Percentiles rank a stretch among this genome's conserved stretches.
Conservation (phyloP, 331 rosid species). For the Erythrophleum ivorense region DNA sequence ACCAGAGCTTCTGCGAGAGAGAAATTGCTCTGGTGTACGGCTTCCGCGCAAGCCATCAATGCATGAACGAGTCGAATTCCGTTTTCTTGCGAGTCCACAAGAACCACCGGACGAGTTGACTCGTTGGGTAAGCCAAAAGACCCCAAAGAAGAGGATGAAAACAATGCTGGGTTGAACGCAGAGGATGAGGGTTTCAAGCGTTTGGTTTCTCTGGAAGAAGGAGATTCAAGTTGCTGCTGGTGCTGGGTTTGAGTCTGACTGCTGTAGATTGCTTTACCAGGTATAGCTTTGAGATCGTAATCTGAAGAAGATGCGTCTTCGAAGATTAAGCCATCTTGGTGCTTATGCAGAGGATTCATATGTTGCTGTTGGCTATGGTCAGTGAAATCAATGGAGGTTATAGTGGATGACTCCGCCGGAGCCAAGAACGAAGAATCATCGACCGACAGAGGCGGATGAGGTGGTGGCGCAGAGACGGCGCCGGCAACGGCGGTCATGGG, state of each 20-base stretch:
- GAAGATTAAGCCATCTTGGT: slow-evolving; percentile 40
- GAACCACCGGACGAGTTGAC: slow-evolving; percentile 59
- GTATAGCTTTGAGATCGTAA: slow-evolving; percentile 80
- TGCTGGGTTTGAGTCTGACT: slow-evolving; percentile 8
- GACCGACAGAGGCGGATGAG: background rate
- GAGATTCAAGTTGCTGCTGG: slow-evolving; percentile 33
- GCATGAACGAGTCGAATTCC: slow-evolving; percentile 86
- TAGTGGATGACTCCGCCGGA: slow-evolving; percentile 64
- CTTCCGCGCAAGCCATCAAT: slow-evolving; percentile 87
- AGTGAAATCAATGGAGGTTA: slow-evolving; percentile 56
- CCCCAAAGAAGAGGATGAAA: slow-evolving; percentile 34
- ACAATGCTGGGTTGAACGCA: slow-evolving; percentile 35
- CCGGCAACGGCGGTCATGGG: slow-evolving; percentile 25
- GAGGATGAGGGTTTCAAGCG: slow-evolving; percentile 56
- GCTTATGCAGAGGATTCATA: background rate
- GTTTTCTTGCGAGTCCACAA: slow-evolving; percentile 80
- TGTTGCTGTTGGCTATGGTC: slow-evolving; percentile 1
- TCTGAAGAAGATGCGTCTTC: slow-evolving; percentile 63
- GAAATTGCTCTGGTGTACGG: slow-evolving; percentile 68
- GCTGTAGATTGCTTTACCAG: slow-evolving; percentile 66
- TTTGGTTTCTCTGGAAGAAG: slow-evolving; percentile 56
- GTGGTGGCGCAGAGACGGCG: background rate
- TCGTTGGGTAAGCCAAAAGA: slow-evolving; percentile 20
- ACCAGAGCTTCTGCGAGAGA: slow-evolving; percentile 69
- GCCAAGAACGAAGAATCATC: slow-evolving; percentile 53